Evolutionary conservation across 2,329 filamentous ascomycete genomes (phyloP), one percentile per base, ranked within the genome.

Genomic region (Alternaria panax): DNA sequence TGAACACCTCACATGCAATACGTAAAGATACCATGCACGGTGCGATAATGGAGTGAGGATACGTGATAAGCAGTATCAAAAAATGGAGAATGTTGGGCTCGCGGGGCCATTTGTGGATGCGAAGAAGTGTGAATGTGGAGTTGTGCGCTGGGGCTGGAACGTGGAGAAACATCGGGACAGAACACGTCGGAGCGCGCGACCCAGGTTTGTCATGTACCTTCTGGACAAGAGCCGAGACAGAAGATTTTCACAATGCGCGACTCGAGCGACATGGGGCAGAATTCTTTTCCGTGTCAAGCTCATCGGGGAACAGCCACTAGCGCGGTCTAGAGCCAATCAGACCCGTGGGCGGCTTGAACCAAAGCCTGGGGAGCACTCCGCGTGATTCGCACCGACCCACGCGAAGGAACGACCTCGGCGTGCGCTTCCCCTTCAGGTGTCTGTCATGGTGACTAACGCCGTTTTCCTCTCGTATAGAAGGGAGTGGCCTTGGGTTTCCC

Each of bases 271-370:
- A 34, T 48, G 45, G 45, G 45, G 45, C 20, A 34, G 28, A 48
- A 48, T 20, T 48, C 45, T 48, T 48, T 48, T 48, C 45, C 30
- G 14, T 8, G 45, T 48, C 20, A 48, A 48, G 45, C 45, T 48
- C 32, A 20, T 16, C 28, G 20, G 30, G 45, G 28, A 20, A 16
- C 12, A 48, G 30, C 2, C 28, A 25, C 45, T 48, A 48, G 30
- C 20, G 45, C 45, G 18, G 4, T 41, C 20, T 27, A 18, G 20
- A 25, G 28, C 45, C 45, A 48, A 48, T 48, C 45, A 48, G 30
- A 22, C n/a, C 16, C 25, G 45, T 48, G 45, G 30, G 28, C 45
- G 7, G 18, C 20, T 32, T 28, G 45, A 30, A 34, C 22, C 45
- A 22, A 47, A 36, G 32, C 30, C 45, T 34, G 45, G 45, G 45